Evolutionary conservation across 2,329 filamentous ascomycete species (phyloP).

Genomic region (Arthrinium phaeospermum): DNA sequence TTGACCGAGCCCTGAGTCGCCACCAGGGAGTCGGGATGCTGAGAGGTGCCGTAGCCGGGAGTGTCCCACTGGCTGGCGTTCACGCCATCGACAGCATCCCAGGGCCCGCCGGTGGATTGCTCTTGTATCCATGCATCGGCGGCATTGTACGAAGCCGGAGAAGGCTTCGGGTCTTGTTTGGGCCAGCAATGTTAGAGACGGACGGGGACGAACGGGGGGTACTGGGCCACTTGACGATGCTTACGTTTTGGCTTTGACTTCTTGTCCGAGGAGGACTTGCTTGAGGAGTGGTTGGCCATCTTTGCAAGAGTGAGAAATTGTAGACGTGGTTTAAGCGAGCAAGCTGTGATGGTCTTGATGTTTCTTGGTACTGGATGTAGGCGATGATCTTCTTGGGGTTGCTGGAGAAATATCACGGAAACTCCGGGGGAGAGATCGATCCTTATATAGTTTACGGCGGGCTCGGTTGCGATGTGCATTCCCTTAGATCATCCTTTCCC

Average conservation of each 20-base stretch:
- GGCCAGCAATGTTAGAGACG: background rate
- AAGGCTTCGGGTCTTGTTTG: background rate
- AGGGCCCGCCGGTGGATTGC: conserved; percentile 25
- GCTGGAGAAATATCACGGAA: background rate
- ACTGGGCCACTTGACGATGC: background rate
- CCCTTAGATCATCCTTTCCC: background rate
- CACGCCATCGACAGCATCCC: conserved; percentile 25
- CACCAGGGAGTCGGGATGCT: conserved; percentile 12
- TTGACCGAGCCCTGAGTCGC: conserved; percentile 27
- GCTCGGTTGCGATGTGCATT: background rate
- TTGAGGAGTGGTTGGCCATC: conserved; percentile 18
- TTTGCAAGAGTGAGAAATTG: background rate
- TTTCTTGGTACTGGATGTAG: background rate
- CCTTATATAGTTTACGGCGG: background rate
- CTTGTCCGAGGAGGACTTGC: conserved; percentile 14
- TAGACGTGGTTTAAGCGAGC: background rate
- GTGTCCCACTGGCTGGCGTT: background rate
- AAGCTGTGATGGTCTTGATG: background rate
- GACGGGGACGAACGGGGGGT: background rate
- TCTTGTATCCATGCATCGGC: conserved; percentile 25
- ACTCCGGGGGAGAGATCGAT: background rate
- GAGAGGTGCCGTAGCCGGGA: background rate
- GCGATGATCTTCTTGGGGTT: background rate
- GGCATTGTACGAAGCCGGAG: background rate
- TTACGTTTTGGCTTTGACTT: background rate